phyloP scores from a whole-genome alignment of 257 asterid genomes.

The Nyctanthes arbortristis region DNA sequence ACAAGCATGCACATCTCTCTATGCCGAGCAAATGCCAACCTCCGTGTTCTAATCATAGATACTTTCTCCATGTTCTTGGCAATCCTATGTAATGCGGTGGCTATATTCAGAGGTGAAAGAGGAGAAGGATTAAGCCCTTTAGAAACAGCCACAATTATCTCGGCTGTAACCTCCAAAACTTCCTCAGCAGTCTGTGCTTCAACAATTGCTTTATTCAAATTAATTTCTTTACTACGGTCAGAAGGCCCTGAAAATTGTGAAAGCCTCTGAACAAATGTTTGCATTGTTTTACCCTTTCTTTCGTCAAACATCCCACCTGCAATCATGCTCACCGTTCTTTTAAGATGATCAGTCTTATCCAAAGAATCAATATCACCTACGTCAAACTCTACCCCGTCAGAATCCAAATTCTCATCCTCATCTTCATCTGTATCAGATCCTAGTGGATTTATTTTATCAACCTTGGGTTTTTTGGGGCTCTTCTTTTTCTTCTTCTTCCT shows the following conservation, averaged over 20 bases:
- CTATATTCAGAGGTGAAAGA: conserved; percentile 82
- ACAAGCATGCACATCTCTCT: conserved; percentile 95
- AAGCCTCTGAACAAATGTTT: conserved; percentile 73
- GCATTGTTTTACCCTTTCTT: conserved; percentile 61
- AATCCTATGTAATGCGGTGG: conserved; percentile 88
- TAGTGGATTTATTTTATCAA: conserved; percentile 17
- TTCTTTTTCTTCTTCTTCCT: conserved; percentile 52
- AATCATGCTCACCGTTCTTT: conserved; percentile 48
- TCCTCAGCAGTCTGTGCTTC: conserved; percentile 88
- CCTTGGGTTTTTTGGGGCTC: conserved; percentile 33
- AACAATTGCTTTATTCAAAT: conserved; percentile 69
- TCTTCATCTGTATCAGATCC: conserved; percentile 30
- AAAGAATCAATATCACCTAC: conserved; percentile 23
- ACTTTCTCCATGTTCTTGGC: conserved; percentile 98
- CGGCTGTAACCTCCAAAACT: conserved; percentile 80
- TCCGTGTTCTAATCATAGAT: conserved; percentile 57
- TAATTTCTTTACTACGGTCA: conserved; percentile 77
- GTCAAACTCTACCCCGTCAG: conserved; percentile 35
- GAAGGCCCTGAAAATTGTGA: conserved; percentile 91
- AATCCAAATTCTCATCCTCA: conserved; percentile 44
- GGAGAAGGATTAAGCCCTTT: conserved; percentile 97
- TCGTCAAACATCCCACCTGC: conserved; percentile 82
- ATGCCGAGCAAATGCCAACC: conserved; percentile 81
- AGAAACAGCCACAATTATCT: conserved; percentile 66
- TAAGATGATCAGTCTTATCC: conserved; percentile 42